These are phyloP conservation scores for Microthlaspi erraticum DNA, from an alignment of 345 rosid species.

Conservation along the genomic window DNA sequence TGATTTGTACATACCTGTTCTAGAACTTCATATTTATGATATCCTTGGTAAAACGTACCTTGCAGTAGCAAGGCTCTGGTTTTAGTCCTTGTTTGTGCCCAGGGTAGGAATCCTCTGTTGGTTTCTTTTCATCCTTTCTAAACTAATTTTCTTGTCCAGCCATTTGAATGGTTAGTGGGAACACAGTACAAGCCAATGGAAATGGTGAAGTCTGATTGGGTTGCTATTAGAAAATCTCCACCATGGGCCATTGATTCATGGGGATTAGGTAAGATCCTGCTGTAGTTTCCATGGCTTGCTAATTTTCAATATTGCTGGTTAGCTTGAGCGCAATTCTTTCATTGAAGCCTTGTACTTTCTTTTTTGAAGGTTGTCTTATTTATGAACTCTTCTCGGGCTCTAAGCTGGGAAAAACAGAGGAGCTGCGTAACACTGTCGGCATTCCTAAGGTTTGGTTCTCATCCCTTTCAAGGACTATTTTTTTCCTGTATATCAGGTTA, in stretches of 20 bases:
- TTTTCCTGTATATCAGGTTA: conserved; percentile 21
- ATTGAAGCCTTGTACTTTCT: conserved; percentile 2
- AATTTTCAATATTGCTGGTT: neutral
- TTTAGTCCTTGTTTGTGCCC: conserved; percentile 23
- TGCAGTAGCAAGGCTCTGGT: conserved; percentile 1
- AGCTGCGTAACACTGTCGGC: conserved; percentile 87
- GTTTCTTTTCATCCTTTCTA: conserved; percentile 29
- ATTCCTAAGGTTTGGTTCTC: conserved; percentile 79
- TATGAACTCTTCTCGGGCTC: conserved; percentile 88
- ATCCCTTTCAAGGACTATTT: conserved; percentile 11
- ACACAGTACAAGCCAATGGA: conserved; percentile 95
- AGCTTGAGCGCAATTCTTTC: conserved; percentile 21
- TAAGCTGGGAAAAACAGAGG: conserved; percentile 92
- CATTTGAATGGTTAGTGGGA: conserved; percentile 93
- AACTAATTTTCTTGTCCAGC: conserved; percentile 53
- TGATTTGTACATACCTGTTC: neutral
- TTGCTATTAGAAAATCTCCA: conserved; percentile 86
- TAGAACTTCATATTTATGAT: neutral
- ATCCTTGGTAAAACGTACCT: conserved; percentile 8
- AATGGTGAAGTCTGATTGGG: conserved; percentile 91
- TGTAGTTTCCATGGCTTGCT: neutral
- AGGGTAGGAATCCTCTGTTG: conserved; percentile 15
- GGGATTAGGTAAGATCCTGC: conserved; percentile 82
- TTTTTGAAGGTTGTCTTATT: conserved; percentile 80
- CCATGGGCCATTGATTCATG: conserved; percentile 98